Base-by-base conservation (phyloP, 192 early-diverging fungal genomes). In the Lobosporangium transversale region DNA sequence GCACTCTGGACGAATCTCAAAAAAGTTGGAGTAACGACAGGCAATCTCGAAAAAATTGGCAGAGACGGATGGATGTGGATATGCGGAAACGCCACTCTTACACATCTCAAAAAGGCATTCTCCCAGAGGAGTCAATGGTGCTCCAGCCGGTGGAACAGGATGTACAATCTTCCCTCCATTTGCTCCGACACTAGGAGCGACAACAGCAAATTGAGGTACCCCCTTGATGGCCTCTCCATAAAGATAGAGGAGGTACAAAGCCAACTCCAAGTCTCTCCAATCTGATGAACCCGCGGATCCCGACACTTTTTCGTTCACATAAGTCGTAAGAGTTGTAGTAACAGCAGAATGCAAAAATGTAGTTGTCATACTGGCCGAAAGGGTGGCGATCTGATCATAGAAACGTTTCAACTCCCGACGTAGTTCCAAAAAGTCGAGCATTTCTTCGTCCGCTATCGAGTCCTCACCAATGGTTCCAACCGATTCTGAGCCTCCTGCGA, bases 181-280 rank as follows among this genome's bases (percentile, higher is more conserved):
- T 9, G 53, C 74, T 4, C 78, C 71, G 54, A 84, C 42, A 66
- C 29, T 42, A 10, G 62, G 40, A 3, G 65, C 29, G 11, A 52
- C 52, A 17, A 82, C 68, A 9, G 83, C 70, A 60, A 83, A 83
- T 30, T 68, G 66, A 55, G 79, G 60, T n/a, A 74, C 64, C n/a
- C 79, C 86, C 67, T 87, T 89, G 45, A 86, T 81, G 43, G 87
- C 84, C 55, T 93, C 91, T 15, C 87, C 88, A 65, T 87, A 91
- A n/a, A 91, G 84, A 57, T 89, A 91, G 4, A 95, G 58, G 12
- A 93, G 62, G 62, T 95, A 87, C 27, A 95, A 74, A 33, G 88
- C 87, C 32, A 94, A 81, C 63, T 95, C 93, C 18, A 91, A 81
- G 33, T 94, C 91, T 17, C 87, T 83, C 93, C 93, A 95, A 61